A percentile compares a stretch with the other conserved stretches of the same genome.
Conservation (phyloP, 2,329 filamentous ascomycete genomes). For the Paecilomyces sp. region DNA sequence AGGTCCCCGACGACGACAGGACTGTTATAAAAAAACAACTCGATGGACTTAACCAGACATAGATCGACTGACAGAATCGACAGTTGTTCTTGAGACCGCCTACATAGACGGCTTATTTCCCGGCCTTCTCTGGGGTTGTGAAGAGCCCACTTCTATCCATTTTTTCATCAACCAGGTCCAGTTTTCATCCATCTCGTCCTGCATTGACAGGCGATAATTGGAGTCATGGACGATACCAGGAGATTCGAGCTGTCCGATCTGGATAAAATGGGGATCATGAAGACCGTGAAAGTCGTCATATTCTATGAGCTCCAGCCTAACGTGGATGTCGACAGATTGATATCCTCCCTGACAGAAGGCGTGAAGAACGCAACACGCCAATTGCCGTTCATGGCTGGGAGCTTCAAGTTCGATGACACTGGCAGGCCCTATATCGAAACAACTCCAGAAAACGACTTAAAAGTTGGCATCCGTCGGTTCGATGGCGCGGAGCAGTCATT, state of each 20-base stretch:
- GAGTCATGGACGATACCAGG: background rate
- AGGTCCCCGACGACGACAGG: background rate
- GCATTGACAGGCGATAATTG: background rate
- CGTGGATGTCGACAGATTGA: constrained; percentile 2
- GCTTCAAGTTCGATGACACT: constrained; percentile 6
- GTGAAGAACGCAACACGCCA: constrained; percentile 11
- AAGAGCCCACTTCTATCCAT: background rate
- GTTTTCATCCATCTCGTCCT: background rate
- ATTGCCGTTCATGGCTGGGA: constrained; percentile 14
- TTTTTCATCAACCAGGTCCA: background rate
- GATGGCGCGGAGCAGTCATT: background rate
- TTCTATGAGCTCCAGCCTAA: constrained; percentile 12
- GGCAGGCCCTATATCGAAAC: constrained; percentile 10
- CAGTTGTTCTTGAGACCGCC: background rate
- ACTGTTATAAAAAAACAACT: background rate
- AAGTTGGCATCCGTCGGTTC: background rate
- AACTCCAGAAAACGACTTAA: background rate
- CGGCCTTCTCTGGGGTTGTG: background rate
- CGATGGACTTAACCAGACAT: background rate
- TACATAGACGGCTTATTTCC: background rate
- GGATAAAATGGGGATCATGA: constrained; percentile 13
- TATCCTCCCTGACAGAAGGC: constrained; percentile 11
- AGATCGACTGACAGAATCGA: background rate
- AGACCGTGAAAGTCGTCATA: constrained; percentile 12
- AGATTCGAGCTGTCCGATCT: constrained; percentile 15